Conservation (phyloP, 2,329 filamentous ascomycete genomes). For the Fusarium brachygibbosum region DNA sequence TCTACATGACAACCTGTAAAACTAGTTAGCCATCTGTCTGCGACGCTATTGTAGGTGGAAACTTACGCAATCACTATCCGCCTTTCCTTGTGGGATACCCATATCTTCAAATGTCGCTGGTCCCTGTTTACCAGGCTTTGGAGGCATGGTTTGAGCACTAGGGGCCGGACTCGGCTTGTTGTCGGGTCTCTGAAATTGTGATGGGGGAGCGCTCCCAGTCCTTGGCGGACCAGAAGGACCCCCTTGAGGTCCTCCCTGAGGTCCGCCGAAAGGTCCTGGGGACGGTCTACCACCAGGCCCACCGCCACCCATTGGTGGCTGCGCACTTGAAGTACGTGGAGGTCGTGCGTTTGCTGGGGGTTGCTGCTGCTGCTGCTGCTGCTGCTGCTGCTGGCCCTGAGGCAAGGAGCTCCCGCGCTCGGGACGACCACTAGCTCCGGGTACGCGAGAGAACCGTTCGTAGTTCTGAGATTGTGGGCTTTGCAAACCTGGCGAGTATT, state of each 20-base stretch:
- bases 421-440: conserved; percentile 50
- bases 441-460: conserved; percentile 52
- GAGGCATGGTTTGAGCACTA: conserved; percentile 54
- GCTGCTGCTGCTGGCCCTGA: conserved; percentile 38
- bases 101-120: conserved; percentile 98
- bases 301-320: conserved; percentile 39
- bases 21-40: conserved; percentile 5
- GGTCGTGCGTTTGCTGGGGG: conserved; percentile 30
- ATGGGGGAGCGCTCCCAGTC: conserved; percentile 57
- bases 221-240: conserved; percentile 45
- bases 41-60: not conserved
- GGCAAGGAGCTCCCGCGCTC: conserved; percentile 54
- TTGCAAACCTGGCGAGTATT: conserved; percentile 41
- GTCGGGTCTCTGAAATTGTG: conserved; percentile 49
- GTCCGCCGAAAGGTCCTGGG: conserved; percentile 39
- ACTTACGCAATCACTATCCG: conserved; percentile 92
- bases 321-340: conserved; percentile 45
- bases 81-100: conserved; percentile 88
- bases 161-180: conserved; percentile 51
- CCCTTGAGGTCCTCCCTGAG: conserved; percentile 35
- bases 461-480: conserved; percentile 45
- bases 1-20: conserved; percentile 49
- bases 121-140: conserved; percentile 71
- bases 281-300: conserved; percentile 46
- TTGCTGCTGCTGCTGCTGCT: conserved; percentile 26